A percentile compares a stretch with the other conserved stretches of the same genome.
Conservation (phyloP, 2,329 filamentous ascomycete genomes). For the Monilinia polystroma region DNA sequence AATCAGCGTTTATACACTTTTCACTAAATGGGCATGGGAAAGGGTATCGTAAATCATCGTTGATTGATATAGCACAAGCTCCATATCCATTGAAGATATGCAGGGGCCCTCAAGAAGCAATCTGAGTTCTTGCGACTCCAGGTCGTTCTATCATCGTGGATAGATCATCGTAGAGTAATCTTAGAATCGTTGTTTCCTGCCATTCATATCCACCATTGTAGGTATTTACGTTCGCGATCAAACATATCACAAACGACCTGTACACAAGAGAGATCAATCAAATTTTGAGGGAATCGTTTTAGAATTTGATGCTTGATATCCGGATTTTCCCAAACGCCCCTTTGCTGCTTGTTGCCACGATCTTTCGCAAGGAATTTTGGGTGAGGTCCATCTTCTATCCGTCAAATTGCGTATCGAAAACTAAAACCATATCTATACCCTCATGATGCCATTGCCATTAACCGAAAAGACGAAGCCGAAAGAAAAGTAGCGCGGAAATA, state of each 20-base stretch:
- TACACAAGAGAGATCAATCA: constrained; percentile 37
- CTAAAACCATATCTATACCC: constrained; percentile 32
- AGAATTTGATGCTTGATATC: constrained; percentile 72
- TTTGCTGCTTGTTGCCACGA: constrained; percentile 43
- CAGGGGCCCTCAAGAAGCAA: constrained; percentile 63
- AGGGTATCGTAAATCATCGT: constrained; percentile 42
- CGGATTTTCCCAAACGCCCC: constrained; percentile 71
- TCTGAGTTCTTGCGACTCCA: constrained; percentile 59
- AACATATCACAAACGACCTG: constrained; percentile 38
- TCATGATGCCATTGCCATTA: constrained; percentile 33
- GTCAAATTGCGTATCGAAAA: constrained; percentile 51
- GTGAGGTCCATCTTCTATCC: constrained; percentile 68
- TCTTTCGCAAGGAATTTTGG: constrained; percentile 50
- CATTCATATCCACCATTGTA: constrained; percentile 46
- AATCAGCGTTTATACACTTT: neutral
- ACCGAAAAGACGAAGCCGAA: constrained; percentile 38
- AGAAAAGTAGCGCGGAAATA: constrained; percentile 43
- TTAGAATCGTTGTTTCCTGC: constrained; percentile 56
- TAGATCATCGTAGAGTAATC: constrained; percentile 48
- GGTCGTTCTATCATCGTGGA: constrained; percentile 37
- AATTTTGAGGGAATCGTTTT: constrained; percentile 24
- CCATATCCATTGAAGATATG: constrained; percentile 45
- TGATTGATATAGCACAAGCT: constrained; percentile 56
- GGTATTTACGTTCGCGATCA: constrained; percentile 38
- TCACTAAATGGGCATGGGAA: constrained; percentile 14